These are phyloP conservation scores for Aspergillus arachidicola DNA, from an alignment of 2,329 filamentous ascomycete species.

Conservation along the genomic window DNA sequence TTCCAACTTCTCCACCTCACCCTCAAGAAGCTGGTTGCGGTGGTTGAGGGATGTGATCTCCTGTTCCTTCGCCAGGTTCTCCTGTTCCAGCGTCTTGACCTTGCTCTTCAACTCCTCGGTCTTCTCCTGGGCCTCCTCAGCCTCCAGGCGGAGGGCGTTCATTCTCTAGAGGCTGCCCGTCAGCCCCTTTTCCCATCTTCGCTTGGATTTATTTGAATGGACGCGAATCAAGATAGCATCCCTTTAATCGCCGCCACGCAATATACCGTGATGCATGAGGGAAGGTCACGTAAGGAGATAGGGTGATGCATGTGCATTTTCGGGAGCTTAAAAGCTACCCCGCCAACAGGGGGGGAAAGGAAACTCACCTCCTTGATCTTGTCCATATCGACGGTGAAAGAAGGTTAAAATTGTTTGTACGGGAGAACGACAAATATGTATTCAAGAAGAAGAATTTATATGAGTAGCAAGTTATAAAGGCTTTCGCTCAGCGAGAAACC, in stretches of 20 bases:
- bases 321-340: conserved; percentile 41
- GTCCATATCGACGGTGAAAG: conserved; percentile 62
- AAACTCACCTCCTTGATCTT: conserved; percentile 83
- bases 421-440: conserved; percentile 27
- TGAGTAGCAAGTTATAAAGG: conserved; percentile 22
- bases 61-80: conserved; percentile 95
- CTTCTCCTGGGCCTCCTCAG: conserved; percentile 79
- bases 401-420: conserved; percentile 27
- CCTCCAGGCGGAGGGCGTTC: conserved; percentile 90
- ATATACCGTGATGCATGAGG: not conserved
- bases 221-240: not conserved
- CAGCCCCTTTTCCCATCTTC: conserved; percentile 19
- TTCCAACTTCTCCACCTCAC: conserved; percentile 92
- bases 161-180: conserved; percentile 69
- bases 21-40: conserved; percentile 90
- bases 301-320: conserved; percentile 27
- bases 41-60: conserved; percentile 95
- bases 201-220: conserved; percentile 4
- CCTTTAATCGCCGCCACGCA: not conserved
- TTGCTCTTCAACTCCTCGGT: conserved; percentile 84
- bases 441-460: conserved; percentile 24
- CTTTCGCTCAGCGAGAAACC: conserved; percentile 43
- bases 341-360: conserved; percentile 33
- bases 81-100: conserved; percentile 89
- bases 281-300: conserved; percentile 15